Evolutionary conservation across 2,329 filamentous ascomycete species (phyloP).

Genomic region (Claviceps pusilla): DNA sequence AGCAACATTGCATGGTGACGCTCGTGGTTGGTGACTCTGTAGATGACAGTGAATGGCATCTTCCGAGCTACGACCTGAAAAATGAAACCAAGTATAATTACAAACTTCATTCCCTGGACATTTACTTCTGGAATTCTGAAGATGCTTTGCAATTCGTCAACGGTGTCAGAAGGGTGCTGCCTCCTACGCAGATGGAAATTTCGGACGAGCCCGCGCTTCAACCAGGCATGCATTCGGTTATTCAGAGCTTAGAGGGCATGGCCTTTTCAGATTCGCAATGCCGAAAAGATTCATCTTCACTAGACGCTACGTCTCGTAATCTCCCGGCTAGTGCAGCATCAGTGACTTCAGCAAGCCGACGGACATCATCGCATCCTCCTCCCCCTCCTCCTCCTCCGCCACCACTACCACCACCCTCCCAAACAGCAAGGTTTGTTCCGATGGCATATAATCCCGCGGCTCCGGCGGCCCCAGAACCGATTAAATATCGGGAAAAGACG

Average conservation of each 20-base stretch:
- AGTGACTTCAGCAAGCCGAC: conserved; percentile 7
- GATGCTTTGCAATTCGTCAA: conserved; percentile 59
- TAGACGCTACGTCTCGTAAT: conserved; percentile 7
- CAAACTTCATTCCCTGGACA: conserved; percentile 57
- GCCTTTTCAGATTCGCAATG: conserved; percentile 48
- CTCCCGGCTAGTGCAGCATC: conserved; percentile 5
- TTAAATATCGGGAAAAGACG: conserved; percentile 63
- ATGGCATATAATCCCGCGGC: conserved; percentile 70
- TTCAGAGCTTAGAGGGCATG: conserved; percentile 57
- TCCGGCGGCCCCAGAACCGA: conserved; percentile 56
- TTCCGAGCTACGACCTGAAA: conserved; percentile 55
- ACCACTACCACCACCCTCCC: conserved; percentile 5
- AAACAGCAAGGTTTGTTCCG: conserved; percentile 38
- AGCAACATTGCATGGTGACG: conserved; percentile 56
- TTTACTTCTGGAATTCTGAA: conserved; percentile 66
- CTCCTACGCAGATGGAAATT: conserved; percentile 45
- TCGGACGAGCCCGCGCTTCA: conserved; percentile 45
- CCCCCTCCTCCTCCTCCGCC: conserved; percentile 8
- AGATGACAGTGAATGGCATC: conserved; percentile 52
- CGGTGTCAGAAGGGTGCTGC: conserved; percentile 49
- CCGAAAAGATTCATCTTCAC: conserved; percentile 11
- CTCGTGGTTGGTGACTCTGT: conserved; percentile 44
- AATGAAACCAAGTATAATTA: conserved; percentile 71
- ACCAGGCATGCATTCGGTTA: conserved; percentile 48
- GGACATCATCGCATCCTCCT: conserved; percentile 9